Conservation (phyloP, 1,284 basidiomycete genomes). For the Omphalotus olearius region DNA sequence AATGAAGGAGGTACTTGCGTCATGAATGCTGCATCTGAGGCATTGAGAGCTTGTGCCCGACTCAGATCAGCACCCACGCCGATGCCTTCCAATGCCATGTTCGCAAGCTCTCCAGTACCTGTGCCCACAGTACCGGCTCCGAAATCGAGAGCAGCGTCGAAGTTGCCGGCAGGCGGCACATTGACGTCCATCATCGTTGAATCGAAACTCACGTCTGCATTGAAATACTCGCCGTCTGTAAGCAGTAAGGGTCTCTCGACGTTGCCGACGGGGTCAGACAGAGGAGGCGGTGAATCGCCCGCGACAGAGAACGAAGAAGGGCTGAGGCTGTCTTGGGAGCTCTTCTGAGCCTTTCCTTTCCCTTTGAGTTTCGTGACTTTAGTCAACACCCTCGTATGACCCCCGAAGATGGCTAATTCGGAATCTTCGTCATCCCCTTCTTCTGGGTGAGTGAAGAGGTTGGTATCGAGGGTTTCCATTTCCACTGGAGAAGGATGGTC, state of each 20-base stretch:
- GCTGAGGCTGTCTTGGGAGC: conserved; percentile 5
- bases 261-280: not conserved
- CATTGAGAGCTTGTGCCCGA: not conserved
- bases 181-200: conserved; percentile 1
- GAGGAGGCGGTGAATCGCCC: not conserved
- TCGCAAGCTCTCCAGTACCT: conserved; percentile 1
- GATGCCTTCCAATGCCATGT: conserved; percentile 8
- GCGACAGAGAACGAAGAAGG: not conserved
- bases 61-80: not conserved
- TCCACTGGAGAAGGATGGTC: not conserved
- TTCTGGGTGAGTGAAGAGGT: conserved; percentile 3
- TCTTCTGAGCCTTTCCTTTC: conserved; percentile 20
- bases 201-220: conserved; percentile 4
- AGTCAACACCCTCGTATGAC: conserved; percentile 35
- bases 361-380: conserved; percentile 1
- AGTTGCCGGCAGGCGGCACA: not conserved
- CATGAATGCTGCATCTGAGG: conserved; percentile 7
- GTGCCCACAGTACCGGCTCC: conserved; percentile 6
- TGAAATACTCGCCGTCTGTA: not conserved
- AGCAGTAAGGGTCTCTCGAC: not conserved
- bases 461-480: conserved; percentile 13
- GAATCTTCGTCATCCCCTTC: conserved; percentile 32
- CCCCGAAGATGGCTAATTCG: conserved; percentile 54
- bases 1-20: conserved; percentile 27
- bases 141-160: conserved; percentile 4